Evolutionary conservation across 2,329 filamentous ascomycete species (phyloP).

Genomic region (Apiospora koreana): DNA sequence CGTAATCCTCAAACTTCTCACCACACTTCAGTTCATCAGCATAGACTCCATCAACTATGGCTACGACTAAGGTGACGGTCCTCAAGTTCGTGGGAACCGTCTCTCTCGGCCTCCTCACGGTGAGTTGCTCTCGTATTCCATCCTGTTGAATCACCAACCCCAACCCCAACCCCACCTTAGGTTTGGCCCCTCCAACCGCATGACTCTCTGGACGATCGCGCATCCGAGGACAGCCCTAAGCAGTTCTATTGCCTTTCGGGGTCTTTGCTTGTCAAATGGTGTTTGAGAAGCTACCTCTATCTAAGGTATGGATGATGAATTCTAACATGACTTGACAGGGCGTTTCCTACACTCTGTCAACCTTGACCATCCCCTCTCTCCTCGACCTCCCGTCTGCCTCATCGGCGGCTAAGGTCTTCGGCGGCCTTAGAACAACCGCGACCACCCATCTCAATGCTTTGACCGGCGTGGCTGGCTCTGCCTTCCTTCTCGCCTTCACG

Average conservation of each 20-base stretch:
- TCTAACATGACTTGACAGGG: conserved; percentile 58
- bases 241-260: background rate
- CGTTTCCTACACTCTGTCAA: conserved; percentile 81
- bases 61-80: conserved; percentile 69
- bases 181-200: conserved; percentile 3
- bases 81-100: conserved; percentile 94
- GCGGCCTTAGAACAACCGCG: conserved; percentile 64
- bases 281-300: background rate
- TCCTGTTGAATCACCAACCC: conserved; percentile 11
- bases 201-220: background rate
- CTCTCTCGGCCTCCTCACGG: conserved; percentile 83
- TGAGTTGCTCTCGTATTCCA: conserved; percentile 45
- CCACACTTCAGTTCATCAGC: background rate
- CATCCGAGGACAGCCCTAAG: background rate
- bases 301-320: background rate
- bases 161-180: conserved; percentile 3
- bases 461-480: conserved; percentile 66
- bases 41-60: conserved; percentile 46
- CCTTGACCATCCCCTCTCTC: conserved; percentile 77
- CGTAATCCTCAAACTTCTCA: background rate
- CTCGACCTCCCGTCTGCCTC: conserved; percentile 77
- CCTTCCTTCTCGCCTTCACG: conserved; percentile 75
- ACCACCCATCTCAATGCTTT: conserved; percentile 67
- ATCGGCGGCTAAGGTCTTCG: conserved; percentile 69
- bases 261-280: background rate